Evolutionary conservation across 108 stramenopile genomes (phyloP).

Genomic region (Fragilaria crotonensis): DNA sequence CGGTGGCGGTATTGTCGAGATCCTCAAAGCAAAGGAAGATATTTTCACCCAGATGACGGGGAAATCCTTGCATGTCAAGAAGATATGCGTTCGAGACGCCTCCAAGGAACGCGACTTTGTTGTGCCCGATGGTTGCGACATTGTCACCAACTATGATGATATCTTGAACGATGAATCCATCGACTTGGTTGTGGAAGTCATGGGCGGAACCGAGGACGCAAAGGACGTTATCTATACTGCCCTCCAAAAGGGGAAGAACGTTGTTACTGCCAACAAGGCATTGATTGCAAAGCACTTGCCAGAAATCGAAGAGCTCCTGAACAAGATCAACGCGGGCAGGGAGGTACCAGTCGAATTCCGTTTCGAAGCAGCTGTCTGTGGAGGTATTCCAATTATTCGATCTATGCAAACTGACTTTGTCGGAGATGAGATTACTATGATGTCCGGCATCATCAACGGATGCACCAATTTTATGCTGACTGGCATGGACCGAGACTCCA

Average conservation of each 20-base stretch:
- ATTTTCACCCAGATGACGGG: conserved; percentile 72
- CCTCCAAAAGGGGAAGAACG: conserved; percentile 72
- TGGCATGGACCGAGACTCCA: conserved; percentile 89
- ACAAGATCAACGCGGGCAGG: conserved; percentile 26
- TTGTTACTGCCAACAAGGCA: conserved; percentile 97
- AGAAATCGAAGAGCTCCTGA: conserved; percentile 75
- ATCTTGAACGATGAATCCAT: conserved; percentile 79
- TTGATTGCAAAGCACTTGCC: conserved; percentile 85
- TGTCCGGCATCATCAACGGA: conserved; percentile 94
- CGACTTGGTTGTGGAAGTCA: conserved; percentile 91
- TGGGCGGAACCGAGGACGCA: conserved; percentile 90
- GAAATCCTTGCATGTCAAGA: conserved; percentile 42
- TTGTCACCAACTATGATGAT: conserved; percentile 74
- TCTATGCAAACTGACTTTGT: conserved; percentile 90
- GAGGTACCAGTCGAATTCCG: conserved; percentile 63
- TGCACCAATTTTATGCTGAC: conserved; percentile 98
- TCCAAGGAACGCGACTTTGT: conserved; percentile 72
- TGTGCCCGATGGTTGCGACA: conserved; percentile 57
- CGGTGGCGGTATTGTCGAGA: conserved; percentile 94
- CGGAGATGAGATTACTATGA: conserved; percentile 78
- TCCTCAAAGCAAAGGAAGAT: conserved; percentile 58
- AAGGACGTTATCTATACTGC: conserved; percentile 82
- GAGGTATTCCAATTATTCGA: conserved; percentile 96
- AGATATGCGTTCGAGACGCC: conserved; percentile 71
- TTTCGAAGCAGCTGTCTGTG: conserved; percentile 96